phyloP scores from a whole-genome alignment of 352 stramenopile species.

The Phytophthora idaei region DNA sequence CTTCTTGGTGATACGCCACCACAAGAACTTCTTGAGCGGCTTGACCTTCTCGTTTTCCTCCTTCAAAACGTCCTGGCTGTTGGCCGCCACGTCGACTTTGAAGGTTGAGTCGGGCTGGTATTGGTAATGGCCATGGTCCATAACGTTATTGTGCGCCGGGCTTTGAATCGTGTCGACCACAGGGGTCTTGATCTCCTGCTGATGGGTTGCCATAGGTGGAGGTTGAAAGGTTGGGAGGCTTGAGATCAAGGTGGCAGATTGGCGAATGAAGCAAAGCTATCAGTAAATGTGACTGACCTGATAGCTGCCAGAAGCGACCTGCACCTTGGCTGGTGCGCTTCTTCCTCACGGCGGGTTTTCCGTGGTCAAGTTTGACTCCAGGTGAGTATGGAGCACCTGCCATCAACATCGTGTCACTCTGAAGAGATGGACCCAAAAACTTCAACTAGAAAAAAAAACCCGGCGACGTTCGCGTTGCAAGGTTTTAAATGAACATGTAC shows the following conservation, averaged over 20 bases:
- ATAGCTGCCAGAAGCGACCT: neutral
- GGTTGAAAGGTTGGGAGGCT: neutral
- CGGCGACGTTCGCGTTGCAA: too few relatives aligned
- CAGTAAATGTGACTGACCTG: neutral
- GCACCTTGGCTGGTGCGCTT: conserved; percentile 10
- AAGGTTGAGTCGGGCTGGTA: conserved; percentile 41
- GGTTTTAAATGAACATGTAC: too few relatives aligned
- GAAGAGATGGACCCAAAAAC: conserved; percentile 11
- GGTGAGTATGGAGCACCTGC: conserved; percentile 17
- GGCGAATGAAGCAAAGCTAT: conserved; percentile 23
- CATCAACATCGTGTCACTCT: conserved; percentile 23
- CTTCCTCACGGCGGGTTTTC: conserved; percentile 30
- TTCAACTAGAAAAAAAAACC: conserved; percentile 10
- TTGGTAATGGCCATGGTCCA: conserved; percentile 38
- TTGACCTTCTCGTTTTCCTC: conserved; percentile 35
- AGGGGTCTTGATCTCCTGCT: conserved; percentile 36
- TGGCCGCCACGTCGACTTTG: conserved; percentile 31
- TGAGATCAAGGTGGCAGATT: conserved; percentile 32
- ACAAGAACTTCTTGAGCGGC: conserved; percentile 54
- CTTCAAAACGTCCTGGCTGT: conserved; percentile 29
- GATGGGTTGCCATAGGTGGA: conserved; percentile 23
- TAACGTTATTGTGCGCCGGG: conserved; percentile 19
- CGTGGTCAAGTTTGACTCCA: conserved; percentile 8
- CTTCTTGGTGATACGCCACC: conserved; percentile 59
- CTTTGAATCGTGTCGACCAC: conserved; percentile 35